Evolutionary conservation across 2,329 filamentous ascomycete species (phyloP), one percentile per base, ranked within the genome.

Genomic region (Mollisiaceae sp.): DNA sequence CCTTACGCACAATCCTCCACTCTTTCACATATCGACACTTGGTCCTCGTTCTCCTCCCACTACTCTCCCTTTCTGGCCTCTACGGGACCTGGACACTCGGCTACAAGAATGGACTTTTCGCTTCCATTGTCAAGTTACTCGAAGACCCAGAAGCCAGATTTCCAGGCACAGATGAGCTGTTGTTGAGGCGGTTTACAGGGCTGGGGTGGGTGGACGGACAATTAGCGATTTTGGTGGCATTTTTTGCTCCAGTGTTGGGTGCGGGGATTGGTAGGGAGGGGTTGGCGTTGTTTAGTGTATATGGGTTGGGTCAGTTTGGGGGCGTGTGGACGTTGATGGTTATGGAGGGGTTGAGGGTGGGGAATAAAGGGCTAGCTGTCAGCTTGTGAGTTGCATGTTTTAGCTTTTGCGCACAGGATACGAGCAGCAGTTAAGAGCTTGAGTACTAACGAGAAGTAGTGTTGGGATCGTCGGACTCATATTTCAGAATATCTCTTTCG

Each of bases 291-390:
- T 73, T 73, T 54, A 52, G 65, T 15, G 45, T 71, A 4, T 70
- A 68, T 55, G 71, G 70, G 8, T 55, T 69, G 11, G 74, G 74
- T 4, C 74, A 76, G 52, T 72, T 75, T 45, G 73, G 73, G 2
- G 73, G 67, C 2, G 71, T 61, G 0, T 75, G 73, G 71, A 68
- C 69, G 9, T 60, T 76, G 39, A 64, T 84, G 27, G 73, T 77
- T 2, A 73, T 83, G 63, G 82, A 84, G 68, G 75, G 79, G 12
- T 77, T 81, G 73, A 75, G 82, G 50, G 71, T 70, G 20, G 81
- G 81, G 0, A 83, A 83, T 71, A 71, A 75, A 14, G 75, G 79
- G 59, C 80, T 74, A 6, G 60, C 79, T 20, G 73, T 79, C 47
- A 78, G 78, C 41, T 80, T 78, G 81, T 82, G 77, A 62, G 79